Percentiles rank a stretch among this genome's conserved stretches.
phyloP scores from a whole-genome alignment of 2,329 filamentous ascomycete species.

The Sporothrix luriei region DNA sequence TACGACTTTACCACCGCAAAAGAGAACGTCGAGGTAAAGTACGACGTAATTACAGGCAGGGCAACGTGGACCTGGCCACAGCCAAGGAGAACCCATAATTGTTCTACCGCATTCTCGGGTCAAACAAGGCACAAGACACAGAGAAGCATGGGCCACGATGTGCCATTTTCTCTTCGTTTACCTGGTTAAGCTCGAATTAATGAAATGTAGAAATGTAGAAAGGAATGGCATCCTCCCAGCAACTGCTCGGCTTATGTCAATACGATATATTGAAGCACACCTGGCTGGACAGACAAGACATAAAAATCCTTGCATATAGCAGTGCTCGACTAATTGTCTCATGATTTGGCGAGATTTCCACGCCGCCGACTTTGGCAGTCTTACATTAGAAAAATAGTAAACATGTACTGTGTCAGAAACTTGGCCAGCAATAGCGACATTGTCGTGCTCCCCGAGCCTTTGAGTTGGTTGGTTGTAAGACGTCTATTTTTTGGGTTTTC shows the following conservation, averaged over 20 bases:
- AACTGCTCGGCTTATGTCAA: not conserved
- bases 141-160: slow-evolving; percentile 7
- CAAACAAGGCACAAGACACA: slow-evolving; percentile 3
- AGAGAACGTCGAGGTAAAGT: not conserved
- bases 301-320: not conserved
- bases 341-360: not conserved
- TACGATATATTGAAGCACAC: not conserved
- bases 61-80: not conserved
- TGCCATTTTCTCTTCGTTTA: not conserved
- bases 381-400: not conserved
- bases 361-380: not conserved
- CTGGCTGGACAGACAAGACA: not conserved
- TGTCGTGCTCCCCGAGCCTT: slow-evolving; percentile 11
- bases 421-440: not conserved
- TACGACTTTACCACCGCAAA: slow-evolving; percentile 4
- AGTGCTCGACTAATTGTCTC: slow-evolving; percentile 11
- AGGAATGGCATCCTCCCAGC: not conserved
- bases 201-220: not conserved
- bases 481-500: no score
- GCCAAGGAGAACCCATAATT: slow-evolving; percentile 11
- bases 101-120: slow-evolving; percentile 16
- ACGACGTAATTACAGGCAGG: not conserved
- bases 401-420: not conserved
- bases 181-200: not conserved
- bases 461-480: not conserved